Base-by-base conservation (phyloP, 768 basidiomycete species). In the Boletus barrowsii region DNA sequence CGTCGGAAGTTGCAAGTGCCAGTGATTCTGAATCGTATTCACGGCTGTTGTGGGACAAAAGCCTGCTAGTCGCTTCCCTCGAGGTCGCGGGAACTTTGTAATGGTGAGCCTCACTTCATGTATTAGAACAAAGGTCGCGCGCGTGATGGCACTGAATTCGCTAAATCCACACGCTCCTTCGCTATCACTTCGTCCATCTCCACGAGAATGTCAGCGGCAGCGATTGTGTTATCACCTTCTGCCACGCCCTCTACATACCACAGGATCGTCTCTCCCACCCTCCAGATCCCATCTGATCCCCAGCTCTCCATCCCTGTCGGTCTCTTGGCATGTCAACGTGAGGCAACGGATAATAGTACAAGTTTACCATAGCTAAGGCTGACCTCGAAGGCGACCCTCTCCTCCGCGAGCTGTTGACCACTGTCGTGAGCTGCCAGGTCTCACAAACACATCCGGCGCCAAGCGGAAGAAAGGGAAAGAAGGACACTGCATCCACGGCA, bases 311-410 rank as follows among this genome's bases (percentile, higher is more conserved):
- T 87, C 37, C 88, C 87, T 36, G 88, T 92, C 37, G 90, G 90
- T 42, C 75, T 91, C 15, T 74, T 93, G 29, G 83, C 87, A 17
- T 92, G 90, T 66, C 88, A 90, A 78, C 84, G 88, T 87, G 72
- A 61, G 72, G 54, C 36, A 56, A 47, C 40, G 42, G 45, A 58
- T 39, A 49, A 48, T 20, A 49, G 42, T 13, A 22, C 5, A 29
- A 29, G 56, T 50, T 42, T 29, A 44, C 53, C 53, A 20, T 10
- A 33, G 18, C 57, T 54, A 39, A 64, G 48, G 42, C 39, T 41
- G 20, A 55, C 47, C 44, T 24, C 53, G 35, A 64, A 88, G 87
- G 87, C 26, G 86, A 92, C 60, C 89, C 90, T 8, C 78, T 90
- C 14, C 75, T 87, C 18, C 73, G 77, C 41, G 72, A 79, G 48